Base-by-base conservation (phyloP, 192 early-diverging fungal genomes). In the Rhizophagus sp. region DNA sequence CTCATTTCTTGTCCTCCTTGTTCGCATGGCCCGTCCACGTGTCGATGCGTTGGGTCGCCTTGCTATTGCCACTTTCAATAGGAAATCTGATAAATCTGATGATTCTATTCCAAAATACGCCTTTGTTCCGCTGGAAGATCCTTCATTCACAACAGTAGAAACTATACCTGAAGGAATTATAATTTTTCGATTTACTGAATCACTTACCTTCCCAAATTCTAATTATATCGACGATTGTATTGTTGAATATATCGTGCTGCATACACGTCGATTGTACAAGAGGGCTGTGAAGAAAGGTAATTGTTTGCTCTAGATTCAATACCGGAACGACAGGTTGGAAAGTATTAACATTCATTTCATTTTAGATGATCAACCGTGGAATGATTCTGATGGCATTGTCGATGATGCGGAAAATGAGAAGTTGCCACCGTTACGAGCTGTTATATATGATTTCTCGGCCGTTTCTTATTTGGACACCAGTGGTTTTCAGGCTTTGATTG, bases 381-480 rank as follows among this genome's bases (percentile, higher is more conserved):
- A 68, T 81, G 84, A 78, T 65, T 84, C 47, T 41, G 83, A 88
- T 49, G 85, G 88, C 19, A 27, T 65, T 12, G 10, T 11, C 25
- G 63, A 24, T 24, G 9, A 27, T 65, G 6, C 4, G 5, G 10
- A 25, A 25, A 27, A 65, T 25, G 63, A 65, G 24, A 86, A 88
- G 62, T 57, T 84, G 5, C 88, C 90, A 19, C 73, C 84, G 1
- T 85, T 96, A 22, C 88, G 89, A 30, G 91, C 94, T 2, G 81
- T 97, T 34, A 87, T 97, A 25, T 87, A 96, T 72, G 96, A 97
- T 80, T 91, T 96, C 69, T 88, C 90, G 0, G 89, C 88, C 27
- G 93, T 96, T 36, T 92, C 93, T 61, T 81, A 89, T 62, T 86
- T 96, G 62, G 96, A 97, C 76, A 88, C 90, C n/a, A 93, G 94